Evolutionary conservation across 2,329 filamentous ascomycete genomes (phyloP), one percentile per base, ranked within the genome.

Genomic region (Canariomyces notabilis): DNA sequence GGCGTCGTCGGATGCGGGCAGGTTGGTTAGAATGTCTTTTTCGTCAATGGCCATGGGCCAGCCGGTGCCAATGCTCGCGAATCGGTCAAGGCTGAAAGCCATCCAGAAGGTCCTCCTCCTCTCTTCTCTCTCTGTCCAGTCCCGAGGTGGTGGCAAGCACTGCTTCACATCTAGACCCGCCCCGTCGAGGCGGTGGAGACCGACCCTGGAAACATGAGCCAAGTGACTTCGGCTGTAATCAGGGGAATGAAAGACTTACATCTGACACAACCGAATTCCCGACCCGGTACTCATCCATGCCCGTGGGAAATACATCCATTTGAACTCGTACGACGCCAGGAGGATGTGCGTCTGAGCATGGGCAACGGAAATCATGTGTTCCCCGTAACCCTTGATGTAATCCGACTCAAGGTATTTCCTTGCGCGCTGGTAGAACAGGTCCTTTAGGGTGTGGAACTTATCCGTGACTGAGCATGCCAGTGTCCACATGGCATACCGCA

Each of bases 21-120:
- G 72, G 55, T 89, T 85, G 19, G 89, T 94, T 69, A 86, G 75
- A 55, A 97, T 87, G 70, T 98, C 93, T 61, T 78, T 80, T 67
- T 98, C 93, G 54, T 97, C 91, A 44, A 97, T 80, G 1, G 79
- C 82, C 87, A 97, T 91, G 1, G 93, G 93, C 93, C 93, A 97
- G 6, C 93, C 93, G 2, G 93, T 97, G 26, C 93, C 93, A 46
- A 96, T 93, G 59, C 89, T 96, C 5, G 89, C 87, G 67, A 95
- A 97, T 42, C 93, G 81, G 61, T 97, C 93, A 52, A 89, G 73
- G 57, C 85, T 89, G 61, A 95, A 97, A 3, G 86, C 80, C 81
- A 93, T 85, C 93, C 93, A 98, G 57, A 97, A 97, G 0, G 89
- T 95, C 54, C 93, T 78, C 42, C 93, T 78, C 55, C 93, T 77